Conservation (phyloP, 176 grass and related monocot genomes). For the Paspalum notatum region DNA sequence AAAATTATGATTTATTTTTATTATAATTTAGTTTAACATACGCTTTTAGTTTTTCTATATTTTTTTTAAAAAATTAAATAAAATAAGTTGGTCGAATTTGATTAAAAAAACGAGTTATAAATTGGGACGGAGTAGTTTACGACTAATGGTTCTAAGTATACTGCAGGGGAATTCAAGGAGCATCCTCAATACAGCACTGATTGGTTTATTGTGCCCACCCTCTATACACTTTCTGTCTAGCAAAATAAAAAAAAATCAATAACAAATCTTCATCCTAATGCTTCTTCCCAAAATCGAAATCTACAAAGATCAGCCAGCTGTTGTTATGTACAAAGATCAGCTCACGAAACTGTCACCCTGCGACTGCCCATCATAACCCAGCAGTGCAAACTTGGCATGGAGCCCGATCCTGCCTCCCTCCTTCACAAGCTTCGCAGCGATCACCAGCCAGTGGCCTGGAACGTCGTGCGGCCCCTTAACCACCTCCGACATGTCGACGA, state of each 20-base stretch:
- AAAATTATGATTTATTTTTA: too few species aligned
- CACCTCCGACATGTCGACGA: conserved; percentile 91
- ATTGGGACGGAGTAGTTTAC: background rate
- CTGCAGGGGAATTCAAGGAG: background rate
- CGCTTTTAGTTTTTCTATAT: too few species aligned
- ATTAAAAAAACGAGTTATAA: too few species aligned
- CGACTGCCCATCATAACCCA: conserved; percentile 52
- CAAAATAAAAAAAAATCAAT: conserved; percentile 3
- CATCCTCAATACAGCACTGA: background rate
- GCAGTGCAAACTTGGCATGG: conserved; percentile 78
- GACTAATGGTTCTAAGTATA: background rate
- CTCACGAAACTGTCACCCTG: conserved; percentile 14
- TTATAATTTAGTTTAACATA: too few species aligned
- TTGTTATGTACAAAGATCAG: conserved; percentile 27
- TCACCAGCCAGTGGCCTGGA: conserved; percentile 91
- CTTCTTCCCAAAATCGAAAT: conserved; percentile 34
- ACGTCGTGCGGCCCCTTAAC: conserved; percentile 78
- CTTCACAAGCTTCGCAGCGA: conserved; percentile 63
- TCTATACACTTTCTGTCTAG: conserved; percentile 29
- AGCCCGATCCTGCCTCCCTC: conserved; percentile 77
- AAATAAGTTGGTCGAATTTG: too few species aligned
- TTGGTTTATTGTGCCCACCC: conserved; percentile 5
- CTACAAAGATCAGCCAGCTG: conserved; percentile 30
- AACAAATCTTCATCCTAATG: conserved; percentile 34
- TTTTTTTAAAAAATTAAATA: too few species aligned